These are phyloP conservation scores for Mycena galericulata DNA, from an alignment of 768 basidiomycete genomes.

Conservation along the genomic window DNA sequence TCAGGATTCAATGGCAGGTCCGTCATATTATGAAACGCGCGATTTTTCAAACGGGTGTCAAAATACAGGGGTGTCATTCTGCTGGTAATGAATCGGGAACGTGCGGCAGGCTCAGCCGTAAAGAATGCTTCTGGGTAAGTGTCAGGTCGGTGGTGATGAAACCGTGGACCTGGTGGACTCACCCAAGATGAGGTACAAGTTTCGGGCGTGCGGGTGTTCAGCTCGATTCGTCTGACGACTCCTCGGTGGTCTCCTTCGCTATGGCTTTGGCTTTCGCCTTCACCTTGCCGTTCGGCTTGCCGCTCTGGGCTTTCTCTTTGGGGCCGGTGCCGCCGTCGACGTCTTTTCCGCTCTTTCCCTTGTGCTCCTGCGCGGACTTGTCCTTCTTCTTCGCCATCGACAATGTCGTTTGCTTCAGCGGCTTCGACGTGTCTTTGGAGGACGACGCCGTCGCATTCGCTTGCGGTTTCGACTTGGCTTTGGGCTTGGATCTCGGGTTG, in stretches of 20 bases:
- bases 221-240: background rate
- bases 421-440: no score
- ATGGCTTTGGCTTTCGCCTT: background rate
- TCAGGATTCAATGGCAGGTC: background rate
- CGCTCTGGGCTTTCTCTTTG: background rate
- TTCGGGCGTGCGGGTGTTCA: background rate
- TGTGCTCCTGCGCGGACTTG: background rate
- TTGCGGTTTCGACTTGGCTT: no score
- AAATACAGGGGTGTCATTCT: conserved; percentile 25
- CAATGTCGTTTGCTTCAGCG: no score
- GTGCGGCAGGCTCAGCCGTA: background rate
- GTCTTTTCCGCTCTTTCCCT: background rate
- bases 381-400: background rate
- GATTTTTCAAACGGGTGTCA: conserved; percentile 23
- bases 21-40: conserved; percentile 26
- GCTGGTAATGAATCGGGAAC: conserved; percentile 16
- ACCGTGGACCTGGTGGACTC: conserved; percentile 7
- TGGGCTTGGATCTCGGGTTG: no score
- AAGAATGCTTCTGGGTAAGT: conserved; percentile 26
- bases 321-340: no score
- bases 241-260: background rate
- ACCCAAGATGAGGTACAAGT: conserved; percentile 1
- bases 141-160: conserved; percentile 21
- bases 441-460: no score
- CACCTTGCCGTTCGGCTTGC: background rate